Evolutionary conservation across 2,329 filamentous ascomycete species (phyloP).

Genomic region (Calonectria crousiana): DNA sequence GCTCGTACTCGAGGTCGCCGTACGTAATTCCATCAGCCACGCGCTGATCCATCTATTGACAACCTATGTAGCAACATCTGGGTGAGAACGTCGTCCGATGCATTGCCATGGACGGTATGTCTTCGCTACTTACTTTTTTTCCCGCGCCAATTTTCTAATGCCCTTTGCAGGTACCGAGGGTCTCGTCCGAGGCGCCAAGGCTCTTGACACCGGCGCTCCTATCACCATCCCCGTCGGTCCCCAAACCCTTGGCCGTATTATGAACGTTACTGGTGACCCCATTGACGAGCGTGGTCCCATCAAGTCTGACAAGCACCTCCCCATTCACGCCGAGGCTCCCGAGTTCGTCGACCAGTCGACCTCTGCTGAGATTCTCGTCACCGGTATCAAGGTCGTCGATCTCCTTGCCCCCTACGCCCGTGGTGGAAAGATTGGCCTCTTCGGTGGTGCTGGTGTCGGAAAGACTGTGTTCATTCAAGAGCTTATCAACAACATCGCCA

Average conservation of each 20-base stretch:
- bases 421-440: constrained; percentile 99
- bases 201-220: constrained; percentile 89
- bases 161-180: constrained; percentile 87
- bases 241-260: constrained; percentile 96
- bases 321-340: constrained; percentile 96
- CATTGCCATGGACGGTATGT: constrained; percentile 99
- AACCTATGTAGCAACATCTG: constrained; percentile 86
- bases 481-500: constrained; percentile 99
- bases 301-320: constrained; percentile 87
- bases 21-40: constrained; percentile 62
- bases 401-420: constrained; percentile 98
- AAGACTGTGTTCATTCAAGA: constrained; percentile 99
- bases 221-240: constrained; percentile 97
- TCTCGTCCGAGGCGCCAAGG: constrained; percentile 93
- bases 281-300: constrained; percentile 99
- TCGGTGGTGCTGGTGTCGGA: constrained; percentile 99
- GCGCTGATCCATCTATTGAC: constrained; percentile 50
- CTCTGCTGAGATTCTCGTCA: constrained; percentile 94
- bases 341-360: constrained; percentile 96
- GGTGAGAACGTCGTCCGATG: constrained; percentile 99
- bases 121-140: constrained; percentile 34
- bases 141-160: constrained; percentile 30
- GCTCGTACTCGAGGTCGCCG: constrained; percentile 95
- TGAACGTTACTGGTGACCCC: constrained; percentile 99
- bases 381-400: constrained; percentile 99